Conservation (phyloP, 257 asterid species). For the Coffea canephora region DNA sequence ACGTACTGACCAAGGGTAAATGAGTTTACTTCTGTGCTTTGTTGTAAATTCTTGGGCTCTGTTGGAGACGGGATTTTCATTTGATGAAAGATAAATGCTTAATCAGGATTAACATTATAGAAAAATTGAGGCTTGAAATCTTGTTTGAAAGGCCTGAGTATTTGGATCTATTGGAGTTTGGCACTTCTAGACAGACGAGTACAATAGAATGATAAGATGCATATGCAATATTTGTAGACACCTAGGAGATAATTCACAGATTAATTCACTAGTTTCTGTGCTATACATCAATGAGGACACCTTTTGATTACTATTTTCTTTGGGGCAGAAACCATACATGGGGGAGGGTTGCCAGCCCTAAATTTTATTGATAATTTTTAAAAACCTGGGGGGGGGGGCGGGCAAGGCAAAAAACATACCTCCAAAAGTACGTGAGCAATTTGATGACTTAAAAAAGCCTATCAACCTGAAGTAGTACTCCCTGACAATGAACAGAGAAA, state of each 20-base stretch:
- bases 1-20: constrained; percentile 59
- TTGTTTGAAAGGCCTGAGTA: background rate
- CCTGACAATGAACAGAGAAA: no score
- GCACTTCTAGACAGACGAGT: background rate
- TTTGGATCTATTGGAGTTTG: constrained; percentile 1
- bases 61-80: background rate
- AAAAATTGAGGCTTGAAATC: background rate
- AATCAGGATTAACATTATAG: background rate
- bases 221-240: background rate
- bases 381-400: no score
- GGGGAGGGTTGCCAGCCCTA: no score
- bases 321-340: no score
- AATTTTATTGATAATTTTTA: no score
- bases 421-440: no score
- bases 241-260: no score
- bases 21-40: constrained; percentile 17
- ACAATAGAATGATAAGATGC: background rate
- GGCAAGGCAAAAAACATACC: no score
- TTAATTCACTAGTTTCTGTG: background rate
- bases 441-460: no score
- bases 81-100: background rate
- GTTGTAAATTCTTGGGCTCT: constrained; percentile 15
- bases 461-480: no score
- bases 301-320: background rate
- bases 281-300: background rate